phyloP scores from a whole-genome alignment of 2,329 filamentous ascomycete genomes.

The Clonostachys rhizophaga region DNA sequence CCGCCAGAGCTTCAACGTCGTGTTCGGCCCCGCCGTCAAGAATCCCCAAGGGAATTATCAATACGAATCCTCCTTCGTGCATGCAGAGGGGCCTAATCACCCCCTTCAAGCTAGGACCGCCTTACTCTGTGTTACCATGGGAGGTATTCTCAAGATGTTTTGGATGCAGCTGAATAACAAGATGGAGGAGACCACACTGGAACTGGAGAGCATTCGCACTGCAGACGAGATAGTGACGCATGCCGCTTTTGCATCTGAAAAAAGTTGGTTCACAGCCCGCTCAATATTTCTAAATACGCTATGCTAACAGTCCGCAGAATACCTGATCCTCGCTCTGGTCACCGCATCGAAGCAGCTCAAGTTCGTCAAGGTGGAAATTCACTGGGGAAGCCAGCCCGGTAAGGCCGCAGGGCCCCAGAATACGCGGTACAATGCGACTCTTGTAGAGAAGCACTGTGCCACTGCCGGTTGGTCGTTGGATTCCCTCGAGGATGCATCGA shows the following conservation, averaged over 20 bases:
- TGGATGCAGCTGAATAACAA: constrained; percentile 71
- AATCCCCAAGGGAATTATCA: constrained; percentile 54
- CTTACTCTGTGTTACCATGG: constrained; percentile 70
- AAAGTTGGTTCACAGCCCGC: constrained; percentile 42
- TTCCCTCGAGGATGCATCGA: constrained; percentile 38
- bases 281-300: not conserved
- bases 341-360: constrained; percentile 69
- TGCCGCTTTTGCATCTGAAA: constrained; percentile 70
- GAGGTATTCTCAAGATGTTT: constrained; percentile 69
- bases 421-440: constrained; percentile 42
- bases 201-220: constrained; percentile 68
- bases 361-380: constrained; percentile 67
- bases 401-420: constrained; percentile 43
- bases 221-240: constrained; percentile 77
- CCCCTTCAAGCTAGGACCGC: constrained; percentile 67
- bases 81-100: constrained; percentile 68
- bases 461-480: constrained; percentile 54
- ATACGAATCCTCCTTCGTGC: constrained; percentile 63
- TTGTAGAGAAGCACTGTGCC: constrained; percentile 52
- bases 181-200: constrained; percentile 68
- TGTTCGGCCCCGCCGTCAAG: constrained; percentile 60
- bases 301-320: constrained; percentile 28
- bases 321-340: constrained; percentile 61
- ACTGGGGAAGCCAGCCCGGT: constrained; percentile 62
- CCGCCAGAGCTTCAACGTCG: constrained; percentile 34